Base-by-base conservation (phyloP, 2,329 filamentous ascomycete species). In the Fusarium albosuccineum region DNA sequence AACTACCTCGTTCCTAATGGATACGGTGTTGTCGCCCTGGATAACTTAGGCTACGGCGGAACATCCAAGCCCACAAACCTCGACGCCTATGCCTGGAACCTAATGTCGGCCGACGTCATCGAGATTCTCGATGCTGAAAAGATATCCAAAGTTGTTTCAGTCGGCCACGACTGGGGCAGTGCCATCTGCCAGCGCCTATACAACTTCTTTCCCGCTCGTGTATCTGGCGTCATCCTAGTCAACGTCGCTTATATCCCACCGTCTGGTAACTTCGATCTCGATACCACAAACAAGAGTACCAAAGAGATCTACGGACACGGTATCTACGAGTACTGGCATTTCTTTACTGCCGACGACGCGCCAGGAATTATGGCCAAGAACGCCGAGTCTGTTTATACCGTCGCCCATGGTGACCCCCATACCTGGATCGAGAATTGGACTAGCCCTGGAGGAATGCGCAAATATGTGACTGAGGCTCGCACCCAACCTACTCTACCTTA, bases 161-260 rank as follows among this genome's bases (percentile, higher is more conserved):
- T 85, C 34, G 83, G 83, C 44, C 83, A 85, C 63, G 83, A 86
- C 70, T 86, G 82, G 83, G 84, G 84, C 41, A 78, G 78, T 14
- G 62, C 57, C 8, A 62, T 81, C 9, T 77, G 79, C 1, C 76
- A 80, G 55, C 77, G 82, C 10, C 60, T 83, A 11, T 83, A 80
- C 67, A 76, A 81, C 48, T 80, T 78, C 64, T 70, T 81, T 52
- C 80, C 78, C 0, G 70, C 79, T 3, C 77, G 81, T 11, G 78
- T 83, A 7, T 49, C 70, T 5, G 82, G 79, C 16, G 66, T 85
- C 2, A 70, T 79, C 7, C 73, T 83, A 59, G 58, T 85, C 16
- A 83, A 80, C 58, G 75, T 82, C 5, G 63, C 78, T 9, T 86
- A 85, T 71, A 58, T 66, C 9, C 72, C 76, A 1, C 82, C 82